Base-by-base conservation (phyloP, 108 stramenopile species). In the Conticribra guillardii region DNA sequence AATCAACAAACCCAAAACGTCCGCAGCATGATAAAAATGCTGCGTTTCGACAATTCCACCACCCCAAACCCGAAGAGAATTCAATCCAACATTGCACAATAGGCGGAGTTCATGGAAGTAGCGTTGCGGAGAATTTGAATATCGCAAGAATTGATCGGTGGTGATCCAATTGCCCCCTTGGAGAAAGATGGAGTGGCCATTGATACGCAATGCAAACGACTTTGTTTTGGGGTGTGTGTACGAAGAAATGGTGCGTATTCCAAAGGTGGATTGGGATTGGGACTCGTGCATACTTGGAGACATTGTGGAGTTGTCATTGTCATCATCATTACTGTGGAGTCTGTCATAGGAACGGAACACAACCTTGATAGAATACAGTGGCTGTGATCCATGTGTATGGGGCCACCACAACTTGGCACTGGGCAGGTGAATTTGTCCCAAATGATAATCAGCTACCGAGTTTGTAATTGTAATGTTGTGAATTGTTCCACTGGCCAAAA, bases 41-140 rank as follows among this genome's bases (percentile, higher is more conserved):
- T 73, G 34, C 16, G 83, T 81, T 59, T 87, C 68, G 11, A 87
- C 57, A 51, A 88, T 81, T 3, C 91, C 91, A 24, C 91, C 91
- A 28, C 88, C 91, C 91, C 91, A 92, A 0, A 92, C 80, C 5
- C 91, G 73, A 26, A 92, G 70, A 28, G 81, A 60, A 54, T 86
- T 86, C 54, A 86, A 66, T 18, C 85, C 85, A 2, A 56, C 54
- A 32, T 66, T 50, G 18, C 68, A 63, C 53, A 83, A 61, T 24
- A 73, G 56, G 1, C 2, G 19, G 26, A 86, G 56, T 44, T 82
- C 85, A 15, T 77, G 41, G 2, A 52, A 52, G 37, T 86, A 86
- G 0, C 80, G 75, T 31, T 34, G 19, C 3, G 14, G n/a, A 11
- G 67, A 71, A 18, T 53, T 67, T 24, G 74, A 77, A 57, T 47